Evolutionary conservation across 495 filamentous ascomycete species (phyloP).

Genomic region (Coniosporium apollinis): DNA sequence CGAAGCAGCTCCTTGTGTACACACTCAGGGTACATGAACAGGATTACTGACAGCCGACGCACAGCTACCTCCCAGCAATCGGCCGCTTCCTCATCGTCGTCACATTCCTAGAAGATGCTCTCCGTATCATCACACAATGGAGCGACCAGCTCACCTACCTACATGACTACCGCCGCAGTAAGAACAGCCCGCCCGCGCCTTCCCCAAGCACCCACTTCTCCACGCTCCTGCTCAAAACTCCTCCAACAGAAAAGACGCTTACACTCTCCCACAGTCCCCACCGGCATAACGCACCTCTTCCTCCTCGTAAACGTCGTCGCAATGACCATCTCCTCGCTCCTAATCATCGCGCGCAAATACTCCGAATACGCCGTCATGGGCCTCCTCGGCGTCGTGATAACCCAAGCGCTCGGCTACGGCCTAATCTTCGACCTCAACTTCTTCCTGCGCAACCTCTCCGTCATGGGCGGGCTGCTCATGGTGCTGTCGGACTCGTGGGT

Average conservation of each 20-base stretch:
- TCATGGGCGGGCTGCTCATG: conserved; percentile 94
- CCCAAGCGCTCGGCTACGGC: conserved; percentile 94
- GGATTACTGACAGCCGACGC: conserved; percentile 6
- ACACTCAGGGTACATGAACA: not conserved
- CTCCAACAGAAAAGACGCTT: conserved; percentile 5
- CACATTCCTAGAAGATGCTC: conserved; percentile 91
- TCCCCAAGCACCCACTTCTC: conserved; percentile 3
- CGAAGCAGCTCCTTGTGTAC: no score
- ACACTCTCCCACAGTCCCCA: conserved; percentile 45
- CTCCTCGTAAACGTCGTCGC: conserved; percentile 78
- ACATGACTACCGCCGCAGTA: conserved; percentile 86
- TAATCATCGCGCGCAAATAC: conserved; percentile 83
- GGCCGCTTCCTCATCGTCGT: conserved; percentile 96
- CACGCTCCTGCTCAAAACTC: conserved; percentile 1
- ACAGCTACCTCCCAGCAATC: conserved; percentile 81
- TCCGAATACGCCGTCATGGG: conserved; percentile 84
- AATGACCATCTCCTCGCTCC: conserved; percentile 64
- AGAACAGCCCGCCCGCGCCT: conserved; percentile 14
- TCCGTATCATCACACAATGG: conserved; percentile 97
- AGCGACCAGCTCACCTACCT: conserved; percentile 86
- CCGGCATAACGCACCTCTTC: conserved; percentile 84
- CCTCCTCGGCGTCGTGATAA: conserved; percentile 76
- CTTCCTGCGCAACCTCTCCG: conserved; percentile 95
- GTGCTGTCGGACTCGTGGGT: conserved; percentile 96
- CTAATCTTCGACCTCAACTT: conserved; percentile 99